Evolutionary conservation across 352 stramenopile species (phyloP).

Genomic region (Phytopythium litorale): DNA sequence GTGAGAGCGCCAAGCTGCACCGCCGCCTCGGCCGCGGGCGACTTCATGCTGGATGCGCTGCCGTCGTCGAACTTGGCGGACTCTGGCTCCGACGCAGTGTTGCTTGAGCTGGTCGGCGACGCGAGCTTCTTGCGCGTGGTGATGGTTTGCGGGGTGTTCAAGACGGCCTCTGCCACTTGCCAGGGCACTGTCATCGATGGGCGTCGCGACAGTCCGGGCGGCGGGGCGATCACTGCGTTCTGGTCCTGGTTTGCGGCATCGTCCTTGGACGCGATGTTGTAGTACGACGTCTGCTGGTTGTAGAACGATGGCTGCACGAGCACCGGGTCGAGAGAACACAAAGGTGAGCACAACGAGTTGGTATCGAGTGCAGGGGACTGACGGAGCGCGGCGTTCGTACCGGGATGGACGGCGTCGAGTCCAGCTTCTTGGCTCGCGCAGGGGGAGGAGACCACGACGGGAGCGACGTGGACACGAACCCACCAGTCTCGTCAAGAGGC

Average conservation of each 20-base stretch:
- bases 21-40: constrained; percentile 57
- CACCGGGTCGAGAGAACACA: not conserved
- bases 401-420: constrained; percentile 24
- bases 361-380: not conserved
- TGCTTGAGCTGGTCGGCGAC: constrained; percentile 25
- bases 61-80: constrained; percentile 41
- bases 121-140: constrained; percentile 60
- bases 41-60: constrained; percentile 37
- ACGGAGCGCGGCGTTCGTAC: not conserved
- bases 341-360: not conserved
- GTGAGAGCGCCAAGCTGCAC: constrained; percentile 58
- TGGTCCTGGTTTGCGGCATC: constrained; percentile 51
- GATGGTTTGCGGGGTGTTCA: constrained; percentile 77
- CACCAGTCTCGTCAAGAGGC: constrained; percentile 55
- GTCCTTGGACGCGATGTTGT: constrained; percentile 62
- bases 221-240: constrained; percentile 60
- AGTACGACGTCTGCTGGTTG: constrained; percentile 68
- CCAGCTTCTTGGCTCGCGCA: constrained; percentile 63
- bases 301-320: constrained; percentile 46
- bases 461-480: constrained; percentile 59
- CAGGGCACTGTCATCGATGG: constrained; percentile 85
- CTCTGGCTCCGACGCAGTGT: constrained; percentile 19
- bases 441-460: constrained; percentile 83
- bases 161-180: constrained; percentile 78
- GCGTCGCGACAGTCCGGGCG: constrained; percentile 64